Base-by-base conservation (phyloP, 2,329 filamentous ascomycete species). In the Fusarium chlamydosporum region DNA sequence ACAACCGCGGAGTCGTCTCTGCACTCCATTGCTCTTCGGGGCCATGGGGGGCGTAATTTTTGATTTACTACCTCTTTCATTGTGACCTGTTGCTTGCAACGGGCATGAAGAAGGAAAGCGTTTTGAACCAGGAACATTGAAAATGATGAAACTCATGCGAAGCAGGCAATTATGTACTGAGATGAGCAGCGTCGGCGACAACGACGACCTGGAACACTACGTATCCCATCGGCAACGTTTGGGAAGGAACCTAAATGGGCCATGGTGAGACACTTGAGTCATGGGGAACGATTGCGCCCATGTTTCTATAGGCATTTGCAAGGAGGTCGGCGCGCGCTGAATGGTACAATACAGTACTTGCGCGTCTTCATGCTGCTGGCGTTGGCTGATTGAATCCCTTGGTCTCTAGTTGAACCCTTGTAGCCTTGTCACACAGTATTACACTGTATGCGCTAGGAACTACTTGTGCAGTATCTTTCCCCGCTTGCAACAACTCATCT, bases 41-140 rank as follows among this genome's bases (percentile, higher is more conserved):
- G 80, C 83, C 83, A 82, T 84, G 78, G 81, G 79, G 77, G 80
- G 80, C 79, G 82, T 52, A 85, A 85, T 85, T 85, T 85, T 85
- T 84, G 82, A 80, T 85, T 74, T 81, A 64, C 50, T 40, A 65
- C 53, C 27, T 68, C 80, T 84, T 84, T 84, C 83, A 80, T 83
- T 81, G 68, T 81, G 78, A 59, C 53, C 71, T 65, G 65, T 71
- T 76, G 78, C 76, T 76, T 61, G 77, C 76, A 73, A 72, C 27
- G 74, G 80, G 60, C 77, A 79, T 74, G 80, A 84, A 76, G 82
- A 84, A 83, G 81, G 78, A 73, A 38, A 15, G 6, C 15, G 7
- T 27, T 27, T 40, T 8, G 15, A 12, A 20, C 7, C 13, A 13
- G 7, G 3, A 6, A 7, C 4, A 12, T n/a, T 27, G 12, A 13